Base-by-base conservation (phyloP, 2,329 filamentous ascomycete genomes). In the Hymenotorrendiella dingleyae region DNA sequence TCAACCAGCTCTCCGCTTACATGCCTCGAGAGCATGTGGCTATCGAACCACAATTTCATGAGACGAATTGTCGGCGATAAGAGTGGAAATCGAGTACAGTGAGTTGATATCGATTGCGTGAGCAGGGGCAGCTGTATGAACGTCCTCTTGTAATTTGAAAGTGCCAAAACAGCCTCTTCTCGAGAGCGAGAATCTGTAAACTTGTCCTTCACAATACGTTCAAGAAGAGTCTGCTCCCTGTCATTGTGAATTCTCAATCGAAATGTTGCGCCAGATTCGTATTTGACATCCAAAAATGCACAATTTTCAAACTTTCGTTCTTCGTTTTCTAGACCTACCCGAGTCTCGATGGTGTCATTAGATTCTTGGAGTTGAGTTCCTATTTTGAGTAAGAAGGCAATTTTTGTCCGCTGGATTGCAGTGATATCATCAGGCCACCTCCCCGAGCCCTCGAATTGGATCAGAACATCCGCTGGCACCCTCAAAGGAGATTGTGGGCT, bases 391-490 rank as follows among this genome's bases (percentile, higher is more conserved):
- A 86, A 71, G 60, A 98, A 94, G 3, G 94, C 93, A 28, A 94
- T 77, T 64, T 98, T 98, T 10, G 89, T 90, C 58, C 89, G 80
- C 62, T 98, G 93, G 43, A 97, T 95, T 4, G 91, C 90, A 3
- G 78, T 78, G 7, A 97, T 67, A 58, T 94, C 88, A 59, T 97
- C 90, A 0, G 93, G 93, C 93, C 93, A 98, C 54, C 87, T 84
- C 34, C 81, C 83, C 6, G 93, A 97, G 4, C 85, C 86, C 66
- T 98, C 93, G 55, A 98, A 97, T 59, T 91, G 90, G 36, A 98
- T 73, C 30, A 89, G 76, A 23, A 94, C 76, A 53, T 94, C 82
- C 52, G 90, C 83, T 0, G 86, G 83, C 16, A 68, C 70, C 37
- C 67, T 65, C 26, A 63, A 40, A 16, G 52, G 55, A 12, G 48